Conservation (phyloP, 2,329 filamentous ascomycete genomes). For the Penicillium glabrum region DNA sequence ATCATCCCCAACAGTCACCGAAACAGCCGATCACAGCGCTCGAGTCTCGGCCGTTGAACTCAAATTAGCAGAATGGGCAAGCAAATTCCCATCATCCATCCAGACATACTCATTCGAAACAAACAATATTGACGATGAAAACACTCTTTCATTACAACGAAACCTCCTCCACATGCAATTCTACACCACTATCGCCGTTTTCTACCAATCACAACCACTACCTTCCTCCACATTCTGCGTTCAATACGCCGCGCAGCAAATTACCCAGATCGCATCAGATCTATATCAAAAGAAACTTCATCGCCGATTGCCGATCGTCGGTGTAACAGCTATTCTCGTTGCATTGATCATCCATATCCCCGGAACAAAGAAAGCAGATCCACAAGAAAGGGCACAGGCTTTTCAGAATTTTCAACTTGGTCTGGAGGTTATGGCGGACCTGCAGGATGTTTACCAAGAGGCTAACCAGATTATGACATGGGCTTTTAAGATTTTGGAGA, state of each 20-base stretch:
- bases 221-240: slow-evolving; percentile 16
- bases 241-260: slow-evolving; percentile 14
- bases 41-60: slow-evolving; percentile 7
- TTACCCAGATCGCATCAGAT: slow-evolving; percentile 12
- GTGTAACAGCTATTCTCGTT: slow-evolving; percentile 15
- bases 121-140: slow-evolving; percentile 1
- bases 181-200: slow-evolving; percentile 17
- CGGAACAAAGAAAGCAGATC: slow-evolving; percentile 5
- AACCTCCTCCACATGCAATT: slow-evolving; percentile 17
- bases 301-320: slow-evolving; percentile 9
- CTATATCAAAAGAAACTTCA: slow-evolving; percentile 9
- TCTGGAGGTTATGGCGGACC: slow-evolving; percentile 10
- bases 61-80: slow-evolving; percentile 16
- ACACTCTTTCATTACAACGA: slow-evolving; percentile 9
- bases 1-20: neutral
- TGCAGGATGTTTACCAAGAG: slow-evolving; percentile 15
- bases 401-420: slow-evolving; percentile 10
- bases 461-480: slow-evolving; percentile 8
- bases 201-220: slow-evolving; percentile 15
- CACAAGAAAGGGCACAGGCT: slow-evolving; percentile 2
- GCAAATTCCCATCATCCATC: slow-evolving; percentile 8
- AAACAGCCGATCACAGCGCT: neutral
- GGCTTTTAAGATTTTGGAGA: slow-evolving; percentile 13
- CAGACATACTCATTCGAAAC: slow-evolving; percentile 7
- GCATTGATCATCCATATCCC: slow-evolving; percentile 16